Evolutionary conservation across 1,284 basidiomycete species (phyloP).

Genomic region (Fistulina hepatica): DNA sequence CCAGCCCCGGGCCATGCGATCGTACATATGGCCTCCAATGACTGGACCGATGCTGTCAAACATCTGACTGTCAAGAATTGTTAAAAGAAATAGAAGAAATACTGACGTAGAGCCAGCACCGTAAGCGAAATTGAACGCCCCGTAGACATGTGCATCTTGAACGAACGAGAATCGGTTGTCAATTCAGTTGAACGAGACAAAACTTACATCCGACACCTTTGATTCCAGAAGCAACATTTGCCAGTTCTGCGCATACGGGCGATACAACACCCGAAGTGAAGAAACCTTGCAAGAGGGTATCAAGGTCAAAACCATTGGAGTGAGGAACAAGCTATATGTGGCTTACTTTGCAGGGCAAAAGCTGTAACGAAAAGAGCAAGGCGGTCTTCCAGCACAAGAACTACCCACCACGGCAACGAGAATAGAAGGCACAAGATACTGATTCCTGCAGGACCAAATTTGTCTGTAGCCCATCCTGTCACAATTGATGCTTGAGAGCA

Average conservation of each 20-base stretch:
- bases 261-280: constrained; percentile 47
- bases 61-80: background rate
- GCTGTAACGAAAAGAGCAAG: constrained; percentile 52
- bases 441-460: constrained; percentile 49
- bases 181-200: background rate
- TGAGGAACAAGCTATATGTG: background rate
- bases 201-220: constrained; percentile 57
- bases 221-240: constrained; percentile 39
- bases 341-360: constrained; percentile 48
- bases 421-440: constrained; percentile 39
- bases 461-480: constrained; percentile 52
- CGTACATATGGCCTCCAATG: constrained; percentile 60
- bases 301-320: background rate
- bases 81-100: constrained; percentile 4
- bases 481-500: constrained; percentile 42
- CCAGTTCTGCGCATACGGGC: constrained; percentile 54
- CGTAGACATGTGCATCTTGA: constrained; percentile 55
- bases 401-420: constrained; percentile 55
- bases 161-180: constrained; percentile 11
- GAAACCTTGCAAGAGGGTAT: constrained; percentile 38
- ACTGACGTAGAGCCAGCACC: constrained; percentile 28
- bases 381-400: constrained; percentile 40
- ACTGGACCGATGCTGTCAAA: constrained; percentile 51
- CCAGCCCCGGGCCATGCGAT: constrained; percentile 45
- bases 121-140: constrained; percentile 59